Evolutionary conservation across 2,329 filamentous ascomycete genomes (phyloP).

Genomic region (Colletotrichum sp.): DNA sequence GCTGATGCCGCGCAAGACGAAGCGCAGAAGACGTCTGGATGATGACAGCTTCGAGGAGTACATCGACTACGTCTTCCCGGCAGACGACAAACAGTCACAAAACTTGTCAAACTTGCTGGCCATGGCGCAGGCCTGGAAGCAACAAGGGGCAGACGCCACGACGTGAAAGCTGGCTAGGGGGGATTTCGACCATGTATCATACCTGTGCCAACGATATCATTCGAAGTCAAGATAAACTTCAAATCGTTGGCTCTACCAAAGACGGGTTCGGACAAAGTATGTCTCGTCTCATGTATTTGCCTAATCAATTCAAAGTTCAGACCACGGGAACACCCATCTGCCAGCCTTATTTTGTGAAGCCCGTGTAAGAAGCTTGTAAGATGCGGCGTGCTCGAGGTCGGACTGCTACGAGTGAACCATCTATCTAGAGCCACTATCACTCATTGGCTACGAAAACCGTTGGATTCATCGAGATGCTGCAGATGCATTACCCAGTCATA

Average conservation of each 20-base stretch:
- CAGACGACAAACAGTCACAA: conserved; percentile 85
- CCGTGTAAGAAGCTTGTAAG: neutral
- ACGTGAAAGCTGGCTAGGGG: neutral
- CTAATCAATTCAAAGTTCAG: neutral
- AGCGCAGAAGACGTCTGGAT: conserved; percentile 89
- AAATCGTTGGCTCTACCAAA: neutral
- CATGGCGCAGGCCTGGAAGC: conserved; percentile 89
- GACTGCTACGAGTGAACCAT: neutral
- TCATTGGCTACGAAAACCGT: neutral
- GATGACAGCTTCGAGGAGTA: conserved; percentile 97
- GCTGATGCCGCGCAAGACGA: conserved; percentile 92
- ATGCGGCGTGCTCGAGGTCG: neutral
- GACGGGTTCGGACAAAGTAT: neutral
- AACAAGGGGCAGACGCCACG: conserved; percentile 48
- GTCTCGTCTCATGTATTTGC: neutral
- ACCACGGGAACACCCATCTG: neutral
- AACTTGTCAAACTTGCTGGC: conserved; percentile 85
- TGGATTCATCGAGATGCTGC: neutral
- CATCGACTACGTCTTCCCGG: conserved; percentile 95
- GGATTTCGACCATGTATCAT: neutral
- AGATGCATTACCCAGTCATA: neutral
- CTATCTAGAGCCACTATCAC: neutral
- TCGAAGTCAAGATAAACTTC: neutral
- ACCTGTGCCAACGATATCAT: neutral
- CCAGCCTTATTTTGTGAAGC: neutral